Evolutionary conservation across 2,329 filamentous ascomycete species (phyloP).

Genomic region (Pseudogymnoascus sp.): DNA sequence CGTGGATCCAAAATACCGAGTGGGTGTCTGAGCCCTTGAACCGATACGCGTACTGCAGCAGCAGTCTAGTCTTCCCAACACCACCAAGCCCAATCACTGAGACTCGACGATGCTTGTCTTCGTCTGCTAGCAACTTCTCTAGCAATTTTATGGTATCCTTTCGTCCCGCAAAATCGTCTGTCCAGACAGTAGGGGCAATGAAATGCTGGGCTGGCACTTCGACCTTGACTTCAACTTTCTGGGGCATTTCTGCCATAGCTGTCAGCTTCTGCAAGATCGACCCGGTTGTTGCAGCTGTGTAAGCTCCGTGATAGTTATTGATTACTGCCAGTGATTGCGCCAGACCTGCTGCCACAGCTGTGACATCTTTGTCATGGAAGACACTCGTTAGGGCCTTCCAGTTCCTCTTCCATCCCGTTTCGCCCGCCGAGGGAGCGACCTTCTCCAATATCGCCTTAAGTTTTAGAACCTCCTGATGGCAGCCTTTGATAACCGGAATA

Average conservation of each 20-base stretch:
- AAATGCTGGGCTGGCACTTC: neutral
- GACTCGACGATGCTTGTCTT: slow-evolving; percentile 10
- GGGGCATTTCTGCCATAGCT: neutral
- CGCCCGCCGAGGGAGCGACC: neutral
- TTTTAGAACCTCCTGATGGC: neutral
- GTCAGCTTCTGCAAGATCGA: neutral
- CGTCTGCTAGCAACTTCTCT: neutral
- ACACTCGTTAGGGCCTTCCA: neutral
- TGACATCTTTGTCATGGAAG: neutral
- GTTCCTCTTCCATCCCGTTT: slow-evolving; percentile 1
- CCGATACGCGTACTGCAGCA: slow-evolving; percentile 35
- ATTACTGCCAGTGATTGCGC: neutral
- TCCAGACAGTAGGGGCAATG: neutral
- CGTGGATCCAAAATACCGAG: slow-evolving; percentile 40
- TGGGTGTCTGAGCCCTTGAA: slow-evolving; percentile 29
- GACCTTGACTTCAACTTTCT: neutral
- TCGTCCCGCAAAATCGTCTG: neutral
- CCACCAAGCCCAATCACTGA: slow-evolving; percentile 34
- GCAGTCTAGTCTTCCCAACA: slow-evolving; percentile 36
- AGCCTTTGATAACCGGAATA: neutral
- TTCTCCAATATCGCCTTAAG: neutral
- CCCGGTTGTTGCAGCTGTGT: neutral
- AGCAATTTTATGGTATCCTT: neutral
- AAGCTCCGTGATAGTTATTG: neutral
- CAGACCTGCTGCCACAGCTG: neutral